phyloP scores from a whole-genome alignment of 164 flowering plant genomes.

The Euptelea pleiosperma region DNA sequence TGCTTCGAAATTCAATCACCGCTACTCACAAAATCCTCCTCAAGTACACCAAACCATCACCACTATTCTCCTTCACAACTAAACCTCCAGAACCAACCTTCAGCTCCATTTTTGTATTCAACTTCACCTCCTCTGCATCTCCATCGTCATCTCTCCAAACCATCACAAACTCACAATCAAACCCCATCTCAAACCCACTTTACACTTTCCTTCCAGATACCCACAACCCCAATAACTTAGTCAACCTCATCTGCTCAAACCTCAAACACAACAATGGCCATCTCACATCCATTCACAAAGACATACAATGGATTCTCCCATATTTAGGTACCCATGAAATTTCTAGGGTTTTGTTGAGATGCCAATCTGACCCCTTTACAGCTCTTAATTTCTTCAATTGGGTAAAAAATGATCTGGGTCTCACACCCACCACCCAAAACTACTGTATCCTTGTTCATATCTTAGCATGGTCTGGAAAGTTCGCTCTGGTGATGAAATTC shows the following conservation, averaged over 20 bases:
- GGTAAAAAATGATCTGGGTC: constrained; percentile 50
- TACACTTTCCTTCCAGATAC: constrained; percentile 54
- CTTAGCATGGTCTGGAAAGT: constrained; percentile 57
- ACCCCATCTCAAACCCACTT: constrained; percentile 41
- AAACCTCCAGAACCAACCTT: neutral
- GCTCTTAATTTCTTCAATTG: constrained; percentile 78
- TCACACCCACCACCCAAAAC: constrained; percentile 37
- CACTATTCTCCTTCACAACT: too few relatives aligned
- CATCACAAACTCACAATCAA: constrained; percentile 1
- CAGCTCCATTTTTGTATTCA: neutral
- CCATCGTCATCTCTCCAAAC: constrained; percentile 29
- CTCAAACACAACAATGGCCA: constrained; percentile 38
- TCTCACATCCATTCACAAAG: constrained; percentile 25
- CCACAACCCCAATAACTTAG: constrained; percentile 60
- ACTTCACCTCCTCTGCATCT: constrained; percentile 9
- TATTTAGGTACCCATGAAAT: constrained; percentile 53
- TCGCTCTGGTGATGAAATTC: constrained; percentile 47
- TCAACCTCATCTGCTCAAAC: constrained; percentile 49
- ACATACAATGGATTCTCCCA: constrained; percentile 40
- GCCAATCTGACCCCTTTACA: constrained; percentile 58
- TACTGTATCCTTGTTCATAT: constrained; percentile 70
- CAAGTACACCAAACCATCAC: neutral
- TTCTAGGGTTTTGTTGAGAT: constrained; percentile 68
- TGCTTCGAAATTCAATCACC: neutral
- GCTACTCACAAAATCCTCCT: neutral